Percentiles rank a stretch among this genome's conserved stretches.
These are phyloP conservation scores for Stemphylium beticola DNA, from an alignment of 2,329 filamentous ascomycete genomes.

Conservation along the genomic window DNA sequence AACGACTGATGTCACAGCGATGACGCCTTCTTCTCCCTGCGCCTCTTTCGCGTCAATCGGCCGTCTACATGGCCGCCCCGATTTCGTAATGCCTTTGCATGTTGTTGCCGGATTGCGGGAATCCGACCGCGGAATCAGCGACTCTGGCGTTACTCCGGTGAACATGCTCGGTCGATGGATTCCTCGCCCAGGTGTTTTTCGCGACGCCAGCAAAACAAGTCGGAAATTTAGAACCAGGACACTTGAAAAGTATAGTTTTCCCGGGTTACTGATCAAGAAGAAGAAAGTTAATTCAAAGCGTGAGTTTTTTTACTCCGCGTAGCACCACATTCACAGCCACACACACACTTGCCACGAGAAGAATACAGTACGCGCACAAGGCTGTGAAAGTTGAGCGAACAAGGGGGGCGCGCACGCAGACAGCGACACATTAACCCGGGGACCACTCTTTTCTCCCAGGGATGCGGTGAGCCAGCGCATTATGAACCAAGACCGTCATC, in stretches of 20 bases:
- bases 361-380: background rate
- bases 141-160: slow-evolving; percentile 72
- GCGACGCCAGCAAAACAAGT: background rate
- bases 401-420: background rate
- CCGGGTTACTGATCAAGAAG: background rate
- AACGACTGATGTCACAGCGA: slow-evolving; percentile 50
- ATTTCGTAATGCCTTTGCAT: slow-evolving; percentile 84
- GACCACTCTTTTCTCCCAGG: background rate
- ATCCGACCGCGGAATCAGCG: slow-evolving; percentile 77
- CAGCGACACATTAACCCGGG: background rate
- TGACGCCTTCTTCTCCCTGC: slow-evolving; percentile 43
- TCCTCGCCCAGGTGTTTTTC: background rate
- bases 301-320: background rate
- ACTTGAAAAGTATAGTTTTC: background rate
- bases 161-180: slow-evolving; percentile 32
- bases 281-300: background rate
- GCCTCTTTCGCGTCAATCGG: slow-evolving; percentile 62
- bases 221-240: background rate
- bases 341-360: slow-evolving; percentile 1
- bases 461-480: slow-evolving; percentile 15
- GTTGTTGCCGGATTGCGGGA: slow-evolving; percentile 83
- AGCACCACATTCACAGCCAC: slow-evolving; percentile 7
- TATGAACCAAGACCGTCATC: slow-evolving; percentile 14
- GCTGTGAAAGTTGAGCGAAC: background rate
- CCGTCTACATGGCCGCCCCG: slow-evolving; percentile 82